These are phyloP conservation scores for Polygonum aviculare DNA, from an alignment of 148 eudicot species.

Conservation along the genomic window DNA sequence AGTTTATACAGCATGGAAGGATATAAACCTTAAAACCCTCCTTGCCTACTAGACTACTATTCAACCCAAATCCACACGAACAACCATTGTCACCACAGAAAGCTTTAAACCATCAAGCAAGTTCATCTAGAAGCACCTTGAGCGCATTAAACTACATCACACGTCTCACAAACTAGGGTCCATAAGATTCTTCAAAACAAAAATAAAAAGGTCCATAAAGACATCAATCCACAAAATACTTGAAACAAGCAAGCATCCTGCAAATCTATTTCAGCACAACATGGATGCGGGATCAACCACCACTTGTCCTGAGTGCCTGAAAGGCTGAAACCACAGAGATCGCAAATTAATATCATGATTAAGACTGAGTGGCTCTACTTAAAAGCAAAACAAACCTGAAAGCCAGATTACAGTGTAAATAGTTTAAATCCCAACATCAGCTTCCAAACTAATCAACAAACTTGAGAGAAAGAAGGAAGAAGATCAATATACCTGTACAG, in stretches of 20 bases:
- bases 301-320: neutral
- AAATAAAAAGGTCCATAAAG: too few species aligned
- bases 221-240: neutral
- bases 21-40: neutral
- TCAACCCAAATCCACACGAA: neutral
- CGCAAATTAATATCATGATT: neutral
- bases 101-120: neutral
- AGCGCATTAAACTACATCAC: neutral
- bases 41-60: neutral
- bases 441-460: neutral
- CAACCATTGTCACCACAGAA: neutral
- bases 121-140: neutral
- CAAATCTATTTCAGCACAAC: slow-evolving; percentile 2
- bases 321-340: neutral
- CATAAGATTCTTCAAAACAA: neutral
- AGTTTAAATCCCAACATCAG: neutral
- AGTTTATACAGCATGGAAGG: neutral
- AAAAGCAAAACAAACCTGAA: neutral
- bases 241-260: neutral
- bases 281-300: slow-evolving; percentile 3
- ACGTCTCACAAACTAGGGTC: neutral
- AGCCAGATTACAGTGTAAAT: neutral
- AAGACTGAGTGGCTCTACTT: neutral
- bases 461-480: neutral
- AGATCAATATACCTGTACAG: slow-evolving; percentile 26